These are phyloP conservation scores for Diaporthe citri DNA, from an alignment of 2,329 filamentous ascomycete species.

Conservation along the genomic window DNA sequence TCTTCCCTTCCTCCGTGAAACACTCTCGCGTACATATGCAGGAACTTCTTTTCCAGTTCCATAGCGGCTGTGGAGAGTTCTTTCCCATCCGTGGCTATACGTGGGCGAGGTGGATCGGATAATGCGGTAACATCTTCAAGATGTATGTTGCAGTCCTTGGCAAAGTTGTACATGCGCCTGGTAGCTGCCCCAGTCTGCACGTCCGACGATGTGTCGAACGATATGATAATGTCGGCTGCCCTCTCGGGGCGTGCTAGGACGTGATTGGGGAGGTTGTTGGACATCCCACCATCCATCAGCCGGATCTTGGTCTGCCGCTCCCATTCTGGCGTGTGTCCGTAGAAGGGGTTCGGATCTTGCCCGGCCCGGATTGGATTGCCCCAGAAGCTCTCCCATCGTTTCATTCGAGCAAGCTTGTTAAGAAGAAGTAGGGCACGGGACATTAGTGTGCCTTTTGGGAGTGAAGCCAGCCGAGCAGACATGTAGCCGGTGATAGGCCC, in stretches of 20 bases:
- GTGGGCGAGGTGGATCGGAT: neutral
- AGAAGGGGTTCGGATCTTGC: neutral
- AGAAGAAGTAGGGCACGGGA: neutral
- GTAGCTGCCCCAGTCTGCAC: neutral
- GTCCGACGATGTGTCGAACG: neutral
- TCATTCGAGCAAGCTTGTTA: neutral
- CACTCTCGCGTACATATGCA: neutral
- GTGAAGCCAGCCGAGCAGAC: neutral
- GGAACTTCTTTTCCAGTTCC: neutral
- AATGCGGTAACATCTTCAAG: neutral
- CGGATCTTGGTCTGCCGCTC: neutral
- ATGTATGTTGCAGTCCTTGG: neutral
- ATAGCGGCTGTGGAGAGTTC: neutral
- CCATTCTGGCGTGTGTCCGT: neutral
- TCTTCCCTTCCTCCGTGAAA: neutral
- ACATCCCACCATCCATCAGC: neutral
- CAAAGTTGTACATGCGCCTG: neutral
- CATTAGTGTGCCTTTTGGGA: neutral
- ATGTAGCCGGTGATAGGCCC: neutral
- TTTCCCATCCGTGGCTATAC: neutral
- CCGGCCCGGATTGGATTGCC: neutral
- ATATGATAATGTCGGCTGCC: neutral
- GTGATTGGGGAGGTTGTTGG: neutral
- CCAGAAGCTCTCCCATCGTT: neutral
- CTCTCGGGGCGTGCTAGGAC: neutral